Evolutionary conservation across 2,329 filamentous ascomycete genomes (phyloP).

Genomic region (Colletotrichum karsti): DNA sequence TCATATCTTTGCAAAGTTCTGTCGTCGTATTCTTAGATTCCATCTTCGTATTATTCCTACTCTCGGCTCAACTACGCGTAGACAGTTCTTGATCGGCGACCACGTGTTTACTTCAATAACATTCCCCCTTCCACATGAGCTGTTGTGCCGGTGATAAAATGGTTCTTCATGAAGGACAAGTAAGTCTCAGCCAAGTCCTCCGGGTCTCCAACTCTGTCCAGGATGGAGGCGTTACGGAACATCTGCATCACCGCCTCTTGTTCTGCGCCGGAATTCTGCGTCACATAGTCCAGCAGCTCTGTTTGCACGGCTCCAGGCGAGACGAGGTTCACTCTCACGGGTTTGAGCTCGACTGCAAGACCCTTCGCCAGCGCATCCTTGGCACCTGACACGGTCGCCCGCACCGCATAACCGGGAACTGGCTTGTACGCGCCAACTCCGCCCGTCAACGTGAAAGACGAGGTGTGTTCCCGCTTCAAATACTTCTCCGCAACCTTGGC

Average conservation of each 20-base stretch:
- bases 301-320: slow-evolving; percentile 63
- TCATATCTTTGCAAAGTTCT: too few relatives aligned
- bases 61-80: too few relatives aligned
- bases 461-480: slow-evolving; percentile 47
- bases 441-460: slow-evolving; percentile 65
- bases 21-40: too few relatives aligned
- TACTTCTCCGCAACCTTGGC: slow-evolving; percentile 58
- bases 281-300: slow-evolving; percentile 39
- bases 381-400: slow-evolving; percentile 57
- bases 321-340: slow-evolving; percentile 70
- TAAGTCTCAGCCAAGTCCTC: slow-evolving; percentile 53
- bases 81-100: too few relatives aligned
- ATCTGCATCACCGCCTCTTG: neutral
- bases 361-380: slow-evolving; percentile 61
- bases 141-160: slow-evolving; percentile 43
- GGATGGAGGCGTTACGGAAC: neutral
- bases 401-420: slow-evolving; percentile 56
- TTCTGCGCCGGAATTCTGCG: slow-evolving; percentile 6
- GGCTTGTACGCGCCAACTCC: slow-evolving; percentile 62
- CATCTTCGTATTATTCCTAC: too few relatives aligned
- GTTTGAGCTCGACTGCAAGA: slow-evolving; percentile 70
- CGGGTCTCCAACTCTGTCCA: slow-evolving; percentile 26
- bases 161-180: slow-evolving; percentile 51
- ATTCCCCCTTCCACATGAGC: slow-evolving; percentile 14
- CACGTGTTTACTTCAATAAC: slow-evolving; percentile 1